Evolutionary conservation across 768 basidiomycete genomes (phyloP).

Genomic region (Cystofilobasidium capitatum): DNA sequence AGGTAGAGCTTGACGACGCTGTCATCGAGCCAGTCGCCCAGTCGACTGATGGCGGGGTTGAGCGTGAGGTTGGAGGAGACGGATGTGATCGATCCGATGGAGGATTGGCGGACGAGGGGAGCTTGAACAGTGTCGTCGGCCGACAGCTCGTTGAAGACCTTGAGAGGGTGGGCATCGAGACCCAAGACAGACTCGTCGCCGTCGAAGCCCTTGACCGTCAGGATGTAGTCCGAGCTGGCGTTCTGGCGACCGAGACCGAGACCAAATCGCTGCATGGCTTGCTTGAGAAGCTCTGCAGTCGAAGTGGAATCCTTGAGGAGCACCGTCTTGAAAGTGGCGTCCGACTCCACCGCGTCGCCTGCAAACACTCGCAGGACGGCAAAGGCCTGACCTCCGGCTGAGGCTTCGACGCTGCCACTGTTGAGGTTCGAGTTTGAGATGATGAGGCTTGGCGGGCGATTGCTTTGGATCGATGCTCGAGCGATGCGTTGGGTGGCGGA

Average conservation of each 20-base stretch:
- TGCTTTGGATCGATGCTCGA: slow-evolving; percentile 13
- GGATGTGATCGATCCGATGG: slow-evolving; percentile 88
- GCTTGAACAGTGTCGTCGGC: slow-evolving; percentile 38
- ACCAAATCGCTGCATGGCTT: slow-evolving; percentile 90
- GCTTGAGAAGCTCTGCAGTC: slow-evolving; percentile 70
- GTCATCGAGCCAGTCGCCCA: slow-evolving; percentile 92
- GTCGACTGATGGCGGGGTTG: slow-evolving; percentile 88
- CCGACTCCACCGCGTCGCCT: slow-evolving; percentile 77
- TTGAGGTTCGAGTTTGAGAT: slow-evolving; percentile 44
- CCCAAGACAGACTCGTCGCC: slow-evolving; percentile 61
- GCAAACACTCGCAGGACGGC: slow-evolving; percentile 95
- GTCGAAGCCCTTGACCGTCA: slow-evolving; percentile 88
- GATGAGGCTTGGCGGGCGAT: slow-evolving; percentile 5
- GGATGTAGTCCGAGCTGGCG: slow-evolving; percentile 60
- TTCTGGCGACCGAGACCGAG: slow-evolving; percentile 49
- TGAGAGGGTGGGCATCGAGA: slow-evolving; percentile 69
- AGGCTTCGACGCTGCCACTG: slow-evolving; percentile 51
- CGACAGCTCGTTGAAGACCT: slow-evolving; percentile 74
- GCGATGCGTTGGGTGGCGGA: slow-evolving; percentile 15
- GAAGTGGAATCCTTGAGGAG: slow-evolving; percentile 79
- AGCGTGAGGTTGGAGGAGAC: slow-evolving; percentile 80
- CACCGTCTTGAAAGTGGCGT: slow-evolving; percentile 97
- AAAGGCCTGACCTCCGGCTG: slow-evolving; percentile 55
- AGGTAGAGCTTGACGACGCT: slow-evolving; percentile 94
- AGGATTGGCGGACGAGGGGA: slow-evolving; percentile 75